Conservation (phyloP, 768 basidiomycete genomes). For the Termitomyces sp. region DNA sequence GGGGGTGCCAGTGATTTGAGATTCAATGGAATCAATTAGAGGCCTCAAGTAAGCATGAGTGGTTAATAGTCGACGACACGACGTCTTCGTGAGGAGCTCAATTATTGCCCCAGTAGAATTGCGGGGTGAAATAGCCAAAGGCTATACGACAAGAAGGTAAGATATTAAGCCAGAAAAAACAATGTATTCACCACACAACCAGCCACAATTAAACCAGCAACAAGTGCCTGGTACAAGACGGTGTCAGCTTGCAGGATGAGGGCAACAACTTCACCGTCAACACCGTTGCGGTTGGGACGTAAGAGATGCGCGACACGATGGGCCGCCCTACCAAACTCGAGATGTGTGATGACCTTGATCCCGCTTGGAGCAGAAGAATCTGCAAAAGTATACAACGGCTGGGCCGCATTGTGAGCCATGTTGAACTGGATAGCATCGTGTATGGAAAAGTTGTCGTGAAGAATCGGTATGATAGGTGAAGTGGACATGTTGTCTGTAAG, state of each 20-base stretch:
- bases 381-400: slow-evolving; percentile 8
- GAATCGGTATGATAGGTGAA: not conserved
- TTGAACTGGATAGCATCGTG: slow-evolving; percentile 12
- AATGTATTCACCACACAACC: slow-evolving; percentile 27
- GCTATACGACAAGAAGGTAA: slow-evolving; percentile 17
- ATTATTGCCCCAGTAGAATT: slow-evolving; percentile 30
- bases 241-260: slow-evolving; percentile 29
- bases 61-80: slow-evolving; percentile 32
- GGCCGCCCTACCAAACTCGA: slow-evolving; percentile 41
- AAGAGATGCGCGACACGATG: slow-evolving; percentile 37
- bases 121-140: slow-evolving; percentile 35
- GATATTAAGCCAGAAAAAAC: not conserved
- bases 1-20: slow-evolving; percentile 14
- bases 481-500: not conserved
- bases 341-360: slow-evolving; percentile 26
- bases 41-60: slow-evolving; percentile 23
- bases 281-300: slow-evolving; percentile 25
- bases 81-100: slow-evolving; percentile 30
- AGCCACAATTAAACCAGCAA: slow-evolving; percentile 31
- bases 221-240: slow-evolving; percentile 37
- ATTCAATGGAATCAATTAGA: slow-evolving; percentile 24
- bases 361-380: not conserved
- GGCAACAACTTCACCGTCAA: slow-evolving; percentile 29
- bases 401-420: slow-evolving; percentile 6
- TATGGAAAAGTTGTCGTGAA: slow-evolving; percentile 3